Base-by-base conservation (phyloP, 1,284 basidiomycete species). In the Austroboletus niveus region DNA sequence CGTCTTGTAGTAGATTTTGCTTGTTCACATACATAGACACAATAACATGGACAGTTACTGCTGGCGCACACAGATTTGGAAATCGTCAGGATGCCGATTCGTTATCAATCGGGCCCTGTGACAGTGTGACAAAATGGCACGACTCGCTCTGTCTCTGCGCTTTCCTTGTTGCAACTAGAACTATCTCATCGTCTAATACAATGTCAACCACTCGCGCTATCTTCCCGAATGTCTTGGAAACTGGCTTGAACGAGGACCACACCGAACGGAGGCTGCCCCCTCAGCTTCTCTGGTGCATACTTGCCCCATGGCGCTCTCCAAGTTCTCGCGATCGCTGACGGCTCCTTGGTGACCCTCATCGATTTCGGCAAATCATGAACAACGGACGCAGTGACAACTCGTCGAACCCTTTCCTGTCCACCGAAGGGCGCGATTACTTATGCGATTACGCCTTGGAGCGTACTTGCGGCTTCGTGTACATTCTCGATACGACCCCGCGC, bases 361-460 rank as follows among this genome's bases (percentile, higher is more conserved):
- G 52, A 70, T 30, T 66, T 70, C 12, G 8, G 45, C 6, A 47
- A 48, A 3, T 57, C 60, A 67, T 68, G 67, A 67, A 66, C 69
- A 67, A 67, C 65, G 67, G 53, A 65, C 66, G 62, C 67, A 64
- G 22, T 65, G 55, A 8, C 20, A 39, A 47, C n/a, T 48, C 62
- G 4, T 53, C 65, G 3, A 27, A 53, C 8, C 5, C 56, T 7
- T 49, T 57, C 41, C 43, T 53, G 49, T 24, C 44, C 14, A 50
- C 54, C 9, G 29, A 29, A 17, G 61, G n/a, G n/a, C n/a, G n/a
- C n/a, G n/a, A n/a, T n/a, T n/a, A n/a, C n/a, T n/a, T n/a, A n/a
- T n/a, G n/a, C n/a, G n/a, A n/a, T n/a, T n/a, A n/a, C n/a, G n/a
- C n/a, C n/a, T n/a, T n/a, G n/a, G n/a, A n/a, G n/a, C n/a, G n/a